A percentile compares a stretch with the other conserved stretches of the same genome.
Evolutionary conservation across 192 early-diverging fungal genomes (phyloP).

Genomic region (Podila horticola): DNA sequence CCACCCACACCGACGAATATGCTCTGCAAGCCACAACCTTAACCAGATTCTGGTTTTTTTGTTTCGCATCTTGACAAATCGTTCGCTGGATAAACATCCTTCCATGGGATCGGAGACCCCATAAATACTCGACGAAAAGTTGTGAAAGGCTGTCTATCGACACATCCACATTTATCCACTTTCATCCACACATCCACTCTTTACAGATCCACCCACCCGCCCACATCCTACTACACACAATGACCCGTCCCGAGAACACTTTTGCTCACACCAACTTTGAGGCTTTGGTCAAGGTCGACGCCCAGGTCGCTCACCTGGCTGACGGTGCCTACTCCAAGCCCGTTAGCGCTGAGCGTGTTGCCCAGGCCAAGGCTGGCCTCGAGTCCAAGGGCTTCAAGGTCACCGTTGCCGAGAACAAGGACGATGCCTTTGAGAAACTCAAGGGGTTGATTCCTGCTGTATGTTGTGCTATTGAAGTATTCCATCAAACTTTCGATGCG

Average conservation of each 20-base stretch:
- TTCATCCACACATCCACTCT: background rate
- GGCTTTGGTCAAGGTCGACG: constrained; percentile 30
- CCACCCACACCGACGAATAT: too few relatives aligned
- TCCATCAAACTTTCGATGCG: background rate
- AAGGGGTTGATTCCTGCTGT: constrained; percentile 53
- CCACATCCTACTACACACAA: background rate
- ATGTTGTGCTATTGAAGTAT: background rate
- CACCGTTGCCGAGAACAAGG: constrained; percentile 47
- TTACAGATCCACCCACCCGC: background rate
- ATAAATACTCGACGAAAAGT: too few relatives aligned
- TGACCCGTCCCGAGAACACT: constrained; percentile 40
- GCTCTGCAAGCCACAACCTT: too few relatives aligned
- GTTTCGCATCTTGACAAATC: too few relatives aligned
- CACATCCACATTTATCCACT: background rate
- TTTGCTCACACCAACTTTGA: constrained; percentile 36
- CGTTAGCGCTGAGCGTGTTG: constrained; percentile 29
- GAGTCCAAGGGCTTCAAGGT: constrained; percentile 56
- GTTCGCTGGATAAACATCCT: too few relatives aligned
- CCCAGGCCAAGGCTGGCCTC: constrained; percentile 36
- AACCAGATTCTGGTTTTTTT: too few relatives aligned
- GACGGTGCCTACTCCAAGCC: constrained; percentile 38
- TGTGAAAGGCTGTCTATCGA: too few relatives aligned
- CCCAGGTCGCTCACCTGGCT: constrained; percentile 35
- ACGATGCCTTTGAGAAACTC: constrained; percentile 51
- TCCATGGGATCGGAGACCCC: too few relatives aligned